Evolutionary conservation across 306 rosid species (phyloP), one percentile per base, ranked within the genome.

Genomic region (Oxytropis ochrocephala): DNA sequence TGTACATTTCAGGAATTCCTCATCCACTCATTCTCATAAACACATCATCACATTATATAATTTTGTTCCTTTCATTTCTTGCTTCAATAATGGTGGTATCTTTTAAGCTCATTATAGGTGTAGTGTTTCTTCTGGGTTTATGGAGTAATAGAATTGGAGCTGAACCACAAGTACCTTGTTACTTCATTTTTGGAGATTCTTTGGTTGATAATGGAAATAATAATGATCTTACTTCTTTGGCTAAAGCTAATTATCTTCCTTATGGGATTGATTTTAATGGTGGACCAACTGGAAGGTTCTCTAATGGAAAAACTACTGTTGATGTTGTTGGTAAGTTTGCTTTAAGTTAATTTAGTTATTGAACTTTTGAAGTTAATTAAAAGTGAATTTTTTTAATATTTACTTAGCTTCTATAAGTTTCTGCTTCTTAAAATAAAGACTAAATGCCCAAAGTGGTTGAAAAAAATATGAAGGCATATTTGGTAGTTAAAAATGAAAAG

Each of bases 161-260:
- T 65, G 71, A 56, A 14, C 95, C 74, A 30, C 90, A 88, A 33
- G 96, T 77, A 46, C 96, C 97, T 12, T 88, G 99, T 73, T 94
- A 87, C 81, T 94, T 94, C 86, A 85, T 94, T 0, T 94, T 94
- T 82, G 99, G 99, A 1, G 99, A 94, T 64, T 94, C 97, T 0
- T 68, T 85, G 86, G 97, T 91, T 38, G 99, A 94, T 65, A 82
- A 87, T 81, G 99, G 99, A 11, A 94, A 94, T 66, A 94, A 91
- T 64, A 94, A 94, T 70, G 77, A 75, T 60, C 99, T 94, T 14
- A 46, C 13, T 5, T 90, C 99, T 46, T 73, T 88, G 81, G 99
- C 97, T 7, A 91, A 84, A 81, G 96, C 99, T 38, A 36, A 88
- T 81, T 91, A 88, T 46, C 49, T 66, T 52, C 97, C 99, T 39